These are phyloP conservation scores for Cutaneotrichosporon sp. DNA, from an alignment of 1,284 basidiomycete species.

Conservation along the genomic window DNA sequence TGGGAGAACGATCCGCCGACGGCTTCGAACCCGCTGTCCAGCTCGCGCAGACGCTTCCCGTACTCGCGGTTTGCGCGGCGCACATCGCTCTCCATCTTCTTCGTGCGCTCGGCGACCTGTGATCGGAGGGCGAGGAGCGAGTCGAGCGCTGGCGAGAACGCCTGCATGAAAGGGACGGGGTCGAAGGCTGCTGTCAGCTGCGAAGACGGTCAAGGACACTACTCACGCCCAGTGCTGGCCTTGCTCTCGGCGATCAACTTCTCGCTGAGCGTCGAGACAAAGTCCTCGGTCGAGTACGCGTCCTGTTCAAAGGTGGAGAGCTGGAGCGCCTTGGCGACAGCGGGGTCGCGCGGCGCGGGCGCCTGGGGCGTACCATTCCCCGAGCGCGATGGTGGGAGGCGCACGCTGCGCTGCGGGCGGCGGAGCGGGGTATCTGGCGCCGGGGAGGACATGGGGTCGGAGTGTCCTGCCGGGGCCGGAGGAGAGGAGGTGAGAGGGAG, in stretches of 20 bases:
- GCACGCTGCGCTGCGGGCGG: constrained; percentile 13
- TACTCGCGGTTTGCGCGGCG: constrained; percentile 90
- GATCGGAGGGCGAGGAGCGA: constrained; percentile 79
- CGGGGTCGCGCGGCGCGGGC: constrained; percentile 54
- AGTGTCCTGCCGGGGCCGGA: neutral
- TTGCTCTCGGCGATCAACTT: constrained; percentile 81
- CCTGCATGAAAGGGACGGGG: constrained; percentile 86
- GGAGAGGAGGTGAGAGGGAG: neutral
- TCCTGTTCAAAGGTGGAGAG: constrained; percentile 75
- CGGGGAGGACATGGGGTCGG: constrained; percentile 9
- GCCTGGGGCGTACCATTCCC: neutral
- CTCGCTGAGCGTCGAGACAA: constrained; percentile 80
- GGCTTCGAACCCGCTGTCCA: constrained; percentile 88
- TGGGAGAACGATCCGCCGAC: constrained; percentile 78
- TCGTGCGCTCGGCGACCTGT: constrained; percentile 83
- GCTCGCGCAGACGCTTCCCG: constrained; percentile 85
- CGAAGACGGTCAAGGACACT: neutral
- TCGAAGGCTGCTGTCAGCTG: constrained; percentile 70
- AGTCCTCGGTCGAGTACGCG: constrained; percentile 89
- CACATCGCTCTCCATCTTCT: constrained; percentile 89
- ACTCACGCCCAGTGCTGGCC: constrained; percentile 75
- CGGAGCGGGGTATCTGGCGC: constrained; percentile 12
- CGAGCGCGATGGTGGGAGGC: neutral
- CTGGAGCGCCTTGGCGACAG: constrained; percentile 65
- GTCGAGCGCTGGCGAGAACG: constrained; percentile 88